Evolutionary conservation across 208 protist genomes (phyloP).

Genomic region (Spongospora subterranea): DNA sequence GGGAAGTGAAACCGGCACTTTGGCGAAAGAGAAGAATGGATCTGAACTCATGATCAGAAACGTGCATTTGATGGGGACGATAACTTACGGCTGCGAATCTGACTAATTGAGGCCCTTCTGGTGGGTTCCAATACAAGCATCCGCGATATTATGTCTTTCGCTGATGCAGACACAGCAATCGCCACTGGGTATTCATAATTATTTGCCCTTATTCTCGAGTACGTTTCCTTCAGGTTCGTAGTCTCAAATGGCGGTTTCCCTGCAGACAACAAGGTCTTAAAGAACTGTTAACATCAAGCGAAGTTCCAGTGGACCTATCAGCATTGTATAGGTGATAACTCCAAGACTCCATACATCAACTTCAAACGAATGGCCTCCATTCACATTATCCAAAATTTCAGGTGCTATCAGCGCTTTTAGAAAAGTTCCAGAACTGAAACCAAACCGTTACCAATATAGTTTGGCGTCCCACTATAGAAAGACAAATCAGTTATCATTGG

Average conservation of each 20-base stretch:
- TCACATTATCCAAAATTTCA: slow-evolving; percentile 79
- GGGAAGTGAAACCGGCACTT: neutral
- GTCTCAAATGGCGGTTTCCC: slow-evolving; percentile 97
- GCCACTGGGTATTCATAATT: slow-evolving; percentile 87
- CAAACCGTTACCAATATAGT: slow-evolving; percentile 83
- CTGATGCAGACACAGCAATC: slow-evolving; percentile 76
- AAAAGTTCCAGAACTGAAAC: neutral
- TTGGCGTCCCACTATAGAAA: slow-evolving; percentile 90
- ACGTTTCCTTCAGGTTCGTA: slow-evolving; percentile 91
- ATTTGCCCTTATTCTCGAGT: slow-evolving; percentile 88
- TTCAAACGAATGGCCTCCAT: slow-evolving; percentile 90
- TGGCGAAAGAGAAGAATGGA: slow-evolving; percentile 80
- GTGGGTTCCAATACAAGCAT: slow-evolving; percentile 82
- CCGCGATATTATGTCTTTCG: slow-evolving; percentile 84
- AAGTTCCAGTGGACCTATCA: slow-evolving; percentile 45
- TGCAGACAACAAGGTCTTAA: slow-evolving; percentile 68
- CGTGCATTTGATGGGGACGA: neutral
- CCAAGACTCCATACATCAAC: slow-evolving; percentile 97
- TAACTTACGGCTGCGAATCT: slow-evolving; percentile 77
- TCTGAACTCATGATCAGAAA: slow-evolving; percentile 62
- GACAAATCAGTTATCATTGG: neutral
- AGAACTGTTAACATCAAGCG: neutral
- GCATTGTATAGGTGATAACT: slow-evolving; percentile 87
- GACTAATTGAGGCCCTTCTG: slow-evolving; percentile 82
- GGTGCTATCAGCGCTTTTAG: slow-evolving; percentile 76